Conservation (phyloP, 495 filamentous ascomycete species). For the Neurospora sp. region DNA sequence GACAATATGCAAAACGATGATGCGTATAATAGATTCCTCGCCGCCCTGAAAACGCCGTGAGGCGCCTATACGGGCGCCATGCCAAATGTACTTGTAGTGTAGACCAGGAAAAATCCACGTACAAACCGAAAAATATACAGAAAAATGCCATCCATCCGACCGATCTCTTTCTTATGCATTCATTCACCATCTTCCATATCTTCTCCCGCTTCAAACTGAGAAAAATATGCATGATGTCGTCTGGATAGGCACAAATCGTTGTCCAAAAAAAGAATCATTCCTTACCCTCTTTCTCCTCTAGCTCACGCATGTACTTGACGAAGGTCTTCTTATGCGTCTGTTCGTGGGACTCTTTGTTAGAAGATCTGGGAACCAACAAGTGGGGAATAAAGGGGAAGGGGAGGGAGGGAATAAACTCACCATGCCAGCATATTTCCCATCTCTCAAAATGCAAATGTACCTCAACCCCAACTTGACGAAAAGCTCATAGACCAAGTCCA, state of each 20-base stretch:
- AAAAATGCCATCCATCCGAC: neutral
- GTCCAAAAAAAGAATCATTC: constrained; percentile 1
- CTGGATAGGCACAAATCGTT: neutral
- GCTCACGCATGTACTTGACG: constrained; percentile 82
- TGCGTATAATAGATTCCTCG: neutral
- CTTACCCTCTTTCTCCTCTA: constrained; percentile 49
- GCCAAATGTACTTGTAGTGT: neutral
- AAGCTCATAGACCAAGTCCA: constrained; percentile 94
- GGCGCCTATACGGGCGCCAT: neutral
- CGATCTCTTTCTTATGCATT: neutral
- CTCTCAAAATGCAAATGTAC: constrained; percentile 79
- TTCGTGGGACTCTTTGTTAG: constrained; percentile 12
- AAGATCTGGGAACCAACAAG: neutral
- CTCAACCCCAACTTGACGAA: constrained; percentile 90
- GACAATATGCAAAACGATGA: neutral
- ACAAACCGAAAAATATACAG: neutral
- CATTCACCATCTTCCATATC: neutral
- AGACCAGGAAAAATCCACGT: neutral
- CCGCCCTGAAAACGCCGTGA: neutral
- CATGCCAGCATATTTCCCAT: constrained; percentile 81
- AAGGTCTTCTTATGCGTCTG: constrained; percentile 90
- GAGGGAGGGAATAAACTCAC: constrained; percentile 35
- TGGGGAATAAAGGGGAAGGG: neutral
- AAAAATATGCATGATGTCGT: neutral
- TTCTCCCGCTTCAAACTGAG: neutral